Evolutionary conservation across 2,329 filamentous ascomycete genomes (phyloP).

Genomic region (Xylaria arbuscula): DNA sequence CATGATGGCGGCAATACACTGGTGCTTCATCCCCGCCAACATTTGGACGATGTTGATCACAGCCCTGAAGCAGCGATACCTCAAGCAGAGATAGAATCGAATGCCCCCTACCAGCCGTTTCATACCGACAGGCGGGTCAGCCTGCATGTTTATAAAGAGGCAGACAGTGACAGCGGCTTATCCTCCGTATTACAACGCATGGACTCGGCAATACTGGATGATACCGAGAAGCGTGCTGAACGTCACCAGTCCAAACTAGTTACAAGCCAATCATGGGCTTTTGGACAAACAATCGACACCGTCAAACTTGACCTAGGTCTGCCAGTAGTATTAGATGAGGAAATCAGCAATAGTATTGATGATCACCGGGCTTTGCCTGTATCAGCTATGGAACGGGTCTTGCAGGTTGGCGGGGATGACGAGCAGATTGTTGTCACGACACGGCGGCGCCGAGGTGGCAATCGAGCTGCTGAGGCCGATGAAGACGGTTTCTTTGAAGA

Average conservation of each 20-base stretch:
- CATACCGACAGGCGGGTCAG: slow-evolving; percentile 88
- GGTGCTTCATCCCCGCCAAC: slow-evolving; percentile 59
- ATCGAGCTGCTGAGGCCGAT: slow-evolving; percentile 61
- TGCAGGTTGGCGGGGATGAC: slow-evolving; percentile 69
- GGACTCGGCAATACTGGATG: slow-evolving; percentile 56
- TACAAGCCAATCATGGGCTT: slow-evolving; percentile 63
- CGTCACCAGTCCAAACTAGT: slow-evolving; percentile 32
- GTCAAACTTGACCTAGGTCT: slow-evolving; percentile 66
- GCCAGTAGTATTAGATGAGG: slow-evolving; percentile 61
- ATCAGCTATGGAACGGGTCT: slow-evolving; percentile 72
- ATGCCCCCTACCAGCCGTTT: slow-evolving; percentile 94
- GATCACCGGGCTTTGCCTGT: slow-evolving; percentile 70
- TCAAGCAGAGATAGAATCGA: slow-evolving; percentile 92
- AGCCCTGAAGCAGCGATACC: slow-evolving; percentile 73
- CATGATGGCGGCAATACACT: slow-evolving; percentile 66
- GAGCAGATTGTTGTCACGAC: slow-evolving; percentile 88
- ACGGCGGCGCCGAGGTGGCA: slow-evolving; percentile 71
- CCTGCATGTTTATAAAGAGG: slow-evolving; percentile 72
- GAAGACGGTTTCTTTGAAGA: slow-evolving; percentile 91
- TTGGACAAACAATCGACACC: slow-evolving; percentile 66
- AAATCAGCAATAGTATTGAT: slow-evolving; percentile 61
- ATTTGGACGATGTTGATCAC: slow-evolving; percentile 54
- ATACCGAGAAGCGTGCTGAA: slow-evolving; percentile 54
- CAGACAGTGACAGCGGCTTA: slow-evolving; percentile 41
- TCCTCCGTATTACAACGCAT: slow-evolving; percentile 56